These are phyloP conservation scores for Heliamphora exappendiculata DNA, from an alignment of 148 eudicot species.

Conservation along the genomic window DNA sequence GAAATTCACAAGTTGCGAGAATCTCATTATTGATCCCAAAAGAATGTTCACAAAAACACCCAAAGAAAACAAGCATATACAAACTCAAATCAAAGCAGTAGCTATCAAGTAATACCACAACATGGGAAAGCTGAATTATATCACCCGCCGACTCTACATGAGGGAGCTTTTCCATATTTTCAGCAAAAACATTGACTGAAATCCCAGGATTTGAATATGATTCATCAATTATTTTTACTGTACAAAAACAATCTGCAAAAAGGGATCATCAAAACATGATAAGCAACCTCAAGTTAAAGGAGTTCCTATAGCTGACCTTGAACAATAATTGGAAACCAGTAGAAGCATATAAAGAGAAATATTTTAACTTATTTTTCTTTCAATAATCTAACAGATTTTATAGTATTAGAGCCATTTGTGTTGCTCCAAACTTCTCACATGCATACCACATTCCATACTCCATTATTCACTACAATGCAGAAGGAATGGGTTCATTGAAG, in stretches of 20 bases:
- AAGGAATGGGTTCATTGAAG: background rate
- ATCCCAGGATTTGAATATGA: constrained; percentile 51
- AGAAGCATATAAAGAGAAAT: background rate
- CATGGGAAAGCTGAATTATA: constrained; percentile 51
- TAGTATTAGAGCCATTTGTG: background rate
- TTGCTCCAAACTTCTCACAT: background rate
- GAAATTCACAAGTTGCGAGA: background rate
- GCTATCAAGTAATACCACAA: constrained; percentile 30
- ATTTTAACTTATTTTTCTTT: no score
- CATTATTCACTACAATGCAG: background rate
- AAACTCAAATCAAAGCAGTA: background rate
- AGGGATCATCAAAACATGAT: background rate
- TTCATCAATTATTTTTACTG: constrained; percentile 59
- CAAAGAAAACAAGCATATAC: background rate
- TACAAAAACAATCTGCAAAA: constrained; percentile 62
- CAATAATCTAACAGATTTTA: background rate
- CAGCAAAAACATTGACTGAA: constrained; percentile 55
- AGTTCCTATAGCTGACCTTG: background rate
- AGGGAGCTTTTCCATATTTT: constrained; percentile 60
- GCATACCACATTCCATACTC: background rate
- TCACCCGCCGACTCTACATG: constrained; percentile 54
- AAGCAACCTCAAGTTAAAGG: background rate
- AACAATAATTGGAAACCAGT: background rate
- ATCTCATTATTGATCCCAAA: background rate
- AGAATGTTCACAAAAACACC: background rate